Conservation (phyloP, 176 grass and related monocot genomes). For the Musa troglodytarum region DNA sequence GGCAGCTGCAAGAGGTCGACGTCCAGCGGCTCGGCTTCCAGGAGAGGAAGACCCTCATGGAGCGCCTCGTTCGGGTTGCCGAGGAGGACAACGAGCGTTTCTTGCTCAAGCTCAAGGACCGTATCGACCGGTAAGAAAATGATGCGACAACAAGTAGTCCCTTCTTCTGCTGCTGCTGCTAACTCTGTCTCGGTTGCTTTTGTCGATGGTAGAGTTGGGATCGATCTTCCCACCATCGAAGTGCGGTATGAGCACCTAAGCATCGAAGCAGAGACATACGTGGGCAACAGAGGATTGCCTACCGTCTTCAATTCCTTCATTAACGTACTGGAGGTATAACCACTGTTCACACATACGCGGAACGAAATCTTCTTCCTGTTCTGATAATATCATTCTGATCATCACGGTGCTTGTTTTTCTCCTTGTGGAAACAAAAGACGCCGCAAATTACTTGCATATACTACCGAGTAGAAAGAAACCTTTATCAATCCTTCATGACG, state of each 20-base stretch:
- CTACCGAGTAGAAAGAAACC: slow-evolving; percentile 26
- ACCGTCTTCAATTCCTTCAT: slow-evolving; percentile 52
- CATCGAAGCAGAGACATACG: slow-evolving; percentile 43
- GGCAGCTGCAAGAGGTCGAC: slow-evolving; percentile 22
- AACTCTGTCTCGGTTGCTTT: background rate
- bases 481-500: slow-evolving; percentile 48
- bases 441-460: slow-evolving; percentile 4
- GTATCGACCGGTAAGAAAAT: slow-evolving; percentile 41
- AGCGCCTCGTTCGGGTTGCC: slow-evolving; percentile 28
- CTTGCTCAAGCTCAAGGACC: slow-evolving; percentile 46
- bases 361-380: background rate
- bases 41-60: slow-evolving; percentile 32
- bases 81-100: slow-evolving; percentile 44
- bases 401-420: background rate
- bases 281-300: slow-evolving; percentile 57
- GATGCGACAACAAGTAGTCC: background rate
- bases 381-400: background rate
- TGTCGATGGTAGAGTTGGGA: slow-evolving; percentile 33
- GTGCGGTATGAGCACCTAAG: slow-evolving; percentile 58
- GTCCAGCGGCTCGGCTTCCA: slow-evolving; percentile 20
- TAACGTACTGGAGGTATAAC: slow-evolving; percentile 50
- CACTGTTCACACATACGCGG: background rate
- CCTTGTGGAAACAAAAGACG: background rate
- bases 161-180: background rate
- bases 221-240: slow-evolving; percentile 56